These are phyloP conservation scores for Coemansia sp. DNA, from an alignment of 192 early-diverging fungal species.

Conservation along the genomic window DNA sequence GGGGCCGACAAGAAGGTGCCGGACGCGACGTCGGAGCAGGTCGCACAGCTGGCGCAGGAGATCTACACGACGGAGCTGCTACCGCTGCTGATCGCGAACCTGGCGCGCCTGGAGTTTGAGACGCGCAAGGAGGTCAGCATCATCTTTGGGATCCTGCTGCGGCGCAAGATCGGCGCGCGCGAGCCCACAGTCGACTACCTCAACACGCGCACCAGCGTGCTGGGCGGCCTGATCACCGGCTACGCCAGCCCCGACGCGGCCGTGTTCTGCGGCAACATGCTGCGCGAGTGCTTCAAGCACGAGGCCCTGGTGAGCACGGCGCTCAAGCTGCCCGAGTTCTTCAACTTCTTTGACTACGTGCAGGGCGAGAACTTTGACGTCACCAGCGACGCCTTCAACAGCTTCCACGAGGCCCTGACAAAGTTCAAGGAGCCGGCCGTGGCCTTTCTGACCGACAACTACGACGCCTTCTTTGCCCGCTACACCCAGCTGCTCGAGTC, in stretches of 20 bases:
- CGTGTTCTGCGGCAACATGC: constrained; percentile 94
- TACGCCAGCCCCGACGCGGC: constrained; percentile 97
- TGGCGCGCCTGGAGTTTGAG: constrained; percentile 90
- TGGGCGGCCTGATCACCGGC: constrained; percentile 78
- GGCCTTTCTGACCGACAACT: constrained; percentile 80
- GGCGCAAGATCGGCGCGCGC: constrained; percentile 89
- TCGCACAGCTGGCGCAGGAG: constrained; percentile 93
- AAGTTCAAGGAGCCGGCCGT: constrained; percentile 91
- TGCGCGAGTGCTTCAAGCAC: constrained; percentile 94
- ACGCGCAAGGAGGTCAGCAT: constrained; percentile 90
- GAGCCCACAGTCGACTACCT: constrained; percentile 97
- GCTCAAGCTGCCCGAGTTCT: constrained; percentile 79
- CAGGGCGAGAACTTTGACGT: constrained; percentile 98
- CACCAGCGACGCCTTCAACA: constrained; percentile 96
- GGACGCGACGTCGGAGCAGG: constrained; percentile 68
- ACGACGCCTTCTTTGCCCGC: constrained; percentile 64
- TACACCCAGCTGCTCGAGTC: constrained; percentile 84
- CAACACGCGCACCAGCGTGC: constrained; percentile 72
- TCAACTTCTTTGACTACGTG: constrained; percentile 93
- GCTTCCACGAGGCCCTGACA: constrained; percentile 95
- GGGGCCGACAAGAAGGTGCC: constrained; percentile 63
- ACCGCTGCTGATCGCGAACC: constrained; percentile 81
- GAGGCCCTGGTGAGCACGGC: constrained; percentile 84
- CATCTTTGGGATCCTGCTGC: constrained; percentile 95
- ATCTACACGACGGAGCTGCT: constrained; percentile 90